Base-by-base conservation (phyloP, 306 rosid genomes). In the Lupinus albus region DNA sequence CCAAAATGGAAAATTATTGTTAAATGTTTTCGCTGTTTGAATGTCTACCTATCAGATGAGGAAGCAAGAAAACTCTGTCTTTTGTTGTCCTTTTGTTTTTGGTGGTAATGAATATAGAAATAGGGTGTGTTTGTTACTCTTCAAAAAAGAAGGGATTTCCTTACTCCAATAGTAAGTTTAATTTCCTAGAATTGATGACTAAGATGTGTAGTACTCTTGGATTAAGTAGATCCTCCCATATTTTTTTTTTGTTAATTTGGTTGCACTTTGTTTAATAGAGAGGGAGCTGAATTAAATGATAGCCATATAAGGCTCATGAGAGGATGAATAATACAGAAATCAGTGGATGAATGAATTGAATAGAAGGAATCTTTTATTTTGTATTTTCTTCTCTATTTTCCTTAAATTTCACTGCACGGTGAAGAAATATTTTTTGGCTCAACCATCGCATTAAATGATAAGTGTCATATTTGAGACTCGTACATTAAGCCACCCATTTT, bases 1-100 rank as follows among this genome's bases (percentile, higher is more conserved):
- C 82, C 89, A 18, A 61, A 42, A 21, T 67, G 71, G 25, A 10
- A 64, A 67, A 59, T 36, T 72, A 63, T 81, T 76, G 86, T 76
- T 56, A 25, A 12, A 21, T 84, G 79, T 81, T 75, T 68, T 87
- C 81, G 67, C 78, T 68, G 73, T 88, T 88, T 86, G 89, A 91
- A 91, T 78, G 44, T 80, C 56, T 58, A 84, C 76, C 81, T 38
- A 50, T 72, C 47, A 76, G 52, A 11, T 17, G 57, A 35, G 16
- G 5, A 13, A 64, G 2, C 70, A 64, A 42, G 25, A 50, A 48
- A 48, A 48, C 39, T 57, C 49, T 76, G 56, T 2, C 15, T 38
- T 48, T 15, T 76, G 2, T 60, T 50, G 53, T 30, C 7, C 45
- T 70, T 54, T 64, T 2, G 14, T 53, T 38, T 53, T 25, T 25